Evolutionary conservation across 2,329 filamentous ascomycete genomes (phyloP).

Genomic region (Pestalotiopsis sp.): DNA sequence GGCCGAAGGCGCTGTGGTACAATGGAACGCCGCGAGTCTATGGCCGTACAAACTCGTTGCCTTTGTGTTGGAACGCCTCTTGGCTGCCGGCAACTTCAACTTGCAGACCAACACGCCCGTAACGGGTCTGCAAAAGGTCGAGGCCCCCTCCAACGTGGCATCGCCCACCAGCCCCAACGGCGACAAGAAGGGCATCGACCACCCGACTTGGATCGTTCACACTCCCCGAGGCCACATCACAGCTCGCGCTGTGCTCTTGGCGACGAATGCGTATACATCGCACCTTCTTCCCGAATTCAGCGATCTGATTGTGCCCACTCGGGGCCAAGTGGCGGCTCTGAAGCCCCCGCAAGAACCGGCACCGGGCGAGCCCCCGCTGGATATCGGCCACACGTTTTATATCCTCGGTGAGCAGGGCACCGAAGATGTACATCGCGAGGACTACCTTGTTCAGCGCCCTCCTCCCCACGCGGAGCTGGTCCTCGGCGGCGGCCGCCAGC

Average conservation of each 20-base stretch:
- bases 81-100: conserved; percentile 58
- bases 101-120: conserved; percentile 76
- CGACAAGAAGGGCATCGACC: conserved; percentile 12
- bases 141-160: conserved; percentile 19
- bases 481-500: conserved; percentile 69
- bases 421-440: conserved; percentile 51
- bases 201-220: conserved; percentile 58
- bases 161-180: conserved; percentile 12
- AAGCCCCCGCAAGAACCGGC: conserved; percentile 50
- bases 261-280: conserved; percentile 85
- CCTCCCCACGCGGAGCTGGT: conserved; percentile 62
- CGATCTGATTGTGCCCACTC: conserved; percentile 74
- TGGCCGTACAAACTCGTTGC: conserved; percentile 87
- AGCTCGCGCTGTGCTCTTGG: conserved; percentile 69
- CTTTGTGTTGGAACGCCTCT: conserved; percentile 66
- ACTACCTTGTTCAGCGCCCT: conserved; percentile 75
- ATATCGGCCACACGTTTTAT: conserved; percentile 63
- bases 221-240: conserved; percentile 70
- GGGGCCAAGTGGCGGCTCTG: conserved; percentile 73
- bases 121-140: conserved; percentile 43
- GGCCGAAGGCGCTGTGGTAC: conserved; percentile 66
- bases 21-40: conserved; percentile 65
- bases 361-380: conserved; percentile 18
- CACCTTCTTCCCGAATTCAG: conserved; percentile 70
- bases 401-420: conserved; percentile 50